Evolutionary conservation across 306 rosid species (phyloP), one percentile per base, ranked within the genome.

Genomic region (Cicer bijugum): DNA sequence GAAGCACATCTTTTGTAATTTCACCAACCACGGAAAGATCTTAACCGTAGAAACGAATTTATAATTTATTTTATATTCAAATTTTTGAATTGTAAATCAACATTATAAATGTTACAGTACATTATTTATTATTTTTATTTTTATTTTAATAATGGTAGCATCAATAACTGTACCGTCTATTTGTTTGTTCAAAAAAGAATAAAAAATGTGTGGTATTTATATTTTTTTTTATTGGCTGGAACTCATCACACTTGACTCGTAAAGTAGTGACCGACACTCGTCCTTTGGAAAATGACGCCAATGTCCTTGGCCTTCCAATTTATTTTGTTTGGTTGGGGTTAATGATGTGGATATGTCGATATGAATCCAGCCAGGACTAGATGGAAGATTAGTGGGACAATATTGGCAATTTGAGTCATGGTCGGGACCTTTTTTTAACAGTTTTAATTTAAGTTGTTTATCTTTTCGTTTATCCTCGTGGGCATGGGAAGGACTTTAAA

Each of bases 261-360:
- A 37, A 5, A 59, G 65, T 59, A 59, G 65, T 59, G 65, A 59
- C 65, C 65, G 65, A 59, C 65, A 59, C 65, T 59, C 42, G 17
- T 59, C 5, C 44, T 33, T 59, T 37, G 65, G 4, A 59, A 59
- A 59, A 59, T 33, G 65, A 59, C 65, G 43, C 15, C 1, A 59
- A 12, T 59, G 65, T 28, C 65, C 65, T n/a, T 59, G 3, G 6
- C 43, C 10, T 33, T 33, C 10, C 19, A 33, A 59, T 43, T 33
- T 59, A 9, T 58, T 58, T 59, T 59, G 43, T 33, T 59, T 59
- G 65, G 65, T 33, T 59, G 65, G 65, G 43, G 65, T 59, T 59
- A 6, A 28, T 59, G 35, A 17, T 5, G 14, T 4, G 35, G 35
- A 28, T 28, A 4, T 28, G 35, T 28, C 35, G 35, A 28, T 28